A percentile compares a stretch with the other conserved stretches of the same genome.
Conservation (phyloP, 1,284 basidiomycete genomes). For the Ganoderma boninense region DNA sequence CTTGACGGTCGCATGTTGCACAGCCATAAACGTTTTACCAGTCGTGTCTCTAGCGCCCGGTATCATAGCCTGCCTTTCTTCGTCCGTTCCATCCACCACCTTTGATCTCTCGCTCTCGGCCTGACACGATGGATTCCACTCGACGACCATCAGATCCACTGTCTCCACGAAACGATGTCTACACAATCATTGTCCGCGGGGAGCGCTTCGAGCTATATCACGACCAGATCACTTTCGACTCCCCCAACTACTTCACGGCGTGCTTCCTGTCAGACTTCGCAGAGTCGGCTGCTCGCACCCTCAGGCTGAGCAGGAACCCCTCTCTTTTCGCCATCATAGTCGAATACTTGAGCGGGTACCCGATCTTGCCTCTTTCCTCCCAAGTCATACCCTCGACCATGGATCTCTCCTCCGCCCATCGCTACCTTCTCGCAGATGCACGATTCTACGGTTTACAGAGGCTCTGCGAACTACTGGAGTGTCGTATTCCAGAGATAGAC, state of each 20-base stretch:
- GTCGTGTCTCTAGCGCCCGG: no score
- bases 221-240: conserved; percentile 13
- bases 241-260: neutral
- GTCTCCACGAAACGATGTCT: neutral
- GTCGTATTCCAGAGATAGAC: neutral
- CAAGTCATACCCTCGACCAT: conserved; percentile 3
- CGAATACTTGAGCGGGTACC: no score
- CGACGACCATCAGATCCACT: neutral
- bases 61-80: no score
- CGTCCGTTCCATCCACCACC: no score
- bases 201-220: conserved; percentile 5
- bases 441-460: conserved; percentile 9
- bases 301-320: no score
- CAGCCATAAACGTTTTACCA: no score
- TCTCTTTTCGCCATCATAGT: no score
- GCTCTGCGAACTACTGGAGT: neutral
- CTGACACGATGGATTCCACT: neutral
- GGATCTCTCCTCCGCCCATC: conserved; percentile 4
- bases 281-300: no score
- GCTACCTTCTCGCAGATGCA: conserved; percentile 10
- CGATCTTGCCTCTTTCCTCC: no score
- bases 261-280: no score
- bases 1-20: no score
- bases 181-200: conserved; percentile 5
- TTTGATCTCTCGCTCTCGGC: neutral